These are phyloP conservation scores for Penicillium digitatum DNA, from an alignment of 2,329 filamentous ascomycete genomes.

Conservation along the genomic window DNA sequence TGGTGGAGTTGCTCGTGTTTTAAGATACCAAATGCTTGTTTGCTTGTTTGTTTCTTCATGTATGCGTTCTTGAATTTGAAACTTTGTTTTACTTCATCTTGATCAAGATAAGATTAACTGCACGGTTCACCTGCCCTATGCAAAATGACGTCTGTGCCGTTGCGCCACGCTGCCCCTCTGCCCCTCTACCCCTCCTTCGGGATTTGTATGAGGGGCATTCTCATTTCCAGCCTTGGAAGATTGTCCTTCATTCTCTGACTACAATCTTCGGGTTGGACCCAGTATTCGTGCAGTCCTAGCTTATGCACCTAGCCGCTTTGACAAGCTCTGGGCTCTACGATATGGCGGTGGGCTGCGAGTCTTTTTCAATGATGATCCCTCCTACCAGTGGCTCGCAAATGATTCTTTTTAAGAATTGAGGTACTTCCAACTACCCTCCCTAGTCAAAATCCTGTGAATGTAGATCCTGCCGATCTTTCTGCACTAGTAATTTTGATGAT, in stretches of 20 bases:
- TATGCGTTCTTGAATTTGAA: background rate
- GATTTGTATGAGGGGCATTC: background rate
- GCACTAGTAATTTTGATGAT: too few relatives aligned
- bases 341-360: background rate
- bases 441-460: too few relatives aligned
- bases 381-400: background rate
- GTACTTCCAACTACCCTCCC: background rate
- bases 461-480: too few relatives aligned
- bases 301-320: conserved; percentile 9
- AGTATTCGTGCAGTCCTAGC: background rate
- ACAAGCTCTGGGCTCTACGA: background rate
- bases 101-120: conserved; percentile 10
- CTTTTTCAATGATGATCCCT: conserved; percentile 1
- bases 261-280: background rate
- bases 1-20: conserved; percentile 5
- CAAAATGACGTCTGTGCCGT: conserved; percentile 18
- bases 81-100: background rate
- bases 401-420: background rate
- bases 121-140: conserved; percentile 10
- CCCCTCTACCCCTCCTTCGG: background rate
- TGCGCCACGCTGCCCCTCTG: background rate
- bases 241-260: background rate
- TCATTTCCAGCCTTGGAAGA: background rate
- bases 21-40: conserved; percentile 16
- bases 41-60: background rate